Conservation (phyloP, 2,329 filamentous ascomycete genomes). For the Fusarium globosum region DNA sequence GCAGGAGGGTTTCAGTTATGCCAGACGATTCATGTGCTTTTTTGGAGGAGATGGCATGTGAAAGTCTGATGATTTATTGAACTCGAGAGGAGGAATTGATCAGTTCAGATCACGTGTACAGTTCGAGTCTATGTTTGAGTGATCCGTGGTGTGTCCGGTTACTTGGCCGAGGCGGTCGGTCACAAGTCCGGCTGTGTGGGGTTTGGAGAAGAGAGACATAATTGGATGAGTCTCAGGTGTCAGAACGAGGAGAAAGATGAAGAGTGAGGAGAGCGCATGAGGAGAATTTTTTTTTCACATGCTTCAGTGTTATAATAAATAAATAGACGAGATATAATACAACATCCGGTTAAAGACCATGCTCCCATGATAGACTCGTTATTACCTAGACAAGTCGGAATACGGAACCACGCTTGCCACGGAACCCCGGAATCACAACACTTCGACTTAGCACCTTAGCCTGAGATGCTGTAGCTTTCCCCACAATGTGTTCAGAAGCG, state of each 20-base stretch:
- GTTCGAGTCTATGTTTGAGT: neutral
- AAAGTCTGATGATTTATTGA: conserved; percentile 8
- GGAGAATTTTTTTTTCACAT: conserved; percentile 31
- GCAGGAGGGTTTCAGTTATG: conserved; percentile 8
- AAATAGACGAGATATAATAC: neutral
- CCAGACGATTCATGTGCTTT: conserved; percentile 28
- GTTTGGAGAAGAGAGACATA: conserved; percentile 26
- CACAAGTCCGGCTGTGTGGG: conserved; percentile 36
- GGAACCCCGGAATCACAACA: conserved; percentile 9
- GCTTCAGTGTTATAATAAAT: neutral
- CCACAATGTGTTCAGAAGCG: conserved; percentile 35
- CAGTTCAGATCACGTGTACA: conserved; percentile 23
- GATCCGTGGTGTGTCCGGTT: conserved; percentile 7
- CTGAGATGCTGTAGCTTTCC: conserved; percentile 7
- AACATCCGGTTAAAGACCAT: neutral
- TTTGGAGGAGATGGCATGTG: conserved; percentile 17
- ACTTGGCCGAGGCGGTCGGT: conserved; percentile 35
- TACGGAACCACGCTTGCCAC: too few relatives aligned
- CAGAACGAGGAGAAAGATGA: conserved; percentile 1
- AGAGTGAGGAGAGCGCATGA: conserved; percentile 7
- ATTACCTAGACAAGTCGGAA: neutral
- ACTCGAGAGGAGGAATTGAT: neutral
- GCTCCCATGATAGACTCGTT: neutral
- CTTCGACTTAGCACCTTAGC: neutral
- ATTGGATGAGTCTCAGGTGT: conserved; percentile 15